Base-by-base conservation (phyloP, 2,329 filamentous ascomycete species). In the Xylaria polymorpha region DNA sequence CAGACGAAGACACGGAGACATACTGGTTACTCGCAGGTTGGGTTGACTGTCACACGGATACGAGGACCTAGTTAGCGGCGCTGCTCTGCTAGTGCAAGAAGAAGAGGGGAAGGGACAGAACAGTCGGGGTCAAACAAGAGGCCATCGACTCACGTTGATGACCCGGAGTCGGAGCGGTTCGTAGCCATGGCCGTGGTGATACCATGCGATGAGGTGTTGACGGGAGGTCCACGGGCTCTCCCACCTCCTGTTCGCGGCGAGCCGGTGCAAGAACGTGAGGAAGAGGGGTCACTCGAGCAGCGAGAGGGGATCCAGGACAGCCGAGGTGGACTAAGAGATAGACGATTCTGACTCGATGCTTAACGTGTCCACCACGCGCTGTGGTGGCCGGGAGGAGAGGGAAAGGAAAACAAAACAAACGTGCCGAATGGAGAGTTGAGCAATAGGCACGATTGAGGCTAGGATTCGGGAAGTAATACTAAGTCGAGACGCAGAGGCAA, bases 21-120 rank as follows among this genome's bases (percentile, higher is more conserved):
- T 88, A 98, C 95, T 97, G 77, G 94, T 98, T 75, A 98, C 90
- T 83, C 95, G 91, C 79, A 98, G 86, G 84, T 98, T 98, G 79
- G 93, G 90, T 84, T 91, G 90, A 81, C 91, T 93, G 77, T 70
- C 15, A 72, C 59, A 59, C 64, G 61, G 63, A 60, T 32, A 62
- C 53, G 43, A 68, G 18, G 51, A 50, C 32, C 39, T 55, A 61
- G 77, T 83, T 73, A 82, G 81, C 70, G 72, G 25, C 46, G 55
- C 14, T 50, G 46, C 41, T 67, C 61, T 69, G 41, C 57, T 29
- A 29, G 25, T 29, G 25, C 25, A 29, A 75, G 70, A 65, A 69
- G 35, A 37, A 37, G 35, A 70, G 57, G 62, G 57, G 64, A 22
- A 46, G 29, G 67, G 37, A 64, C 25, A 25, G 37, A 14, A 22